Conservation (phyloP, 2,329 filamentous ascomycete genomes). For the Stemphylium vesicarium region DNA sequence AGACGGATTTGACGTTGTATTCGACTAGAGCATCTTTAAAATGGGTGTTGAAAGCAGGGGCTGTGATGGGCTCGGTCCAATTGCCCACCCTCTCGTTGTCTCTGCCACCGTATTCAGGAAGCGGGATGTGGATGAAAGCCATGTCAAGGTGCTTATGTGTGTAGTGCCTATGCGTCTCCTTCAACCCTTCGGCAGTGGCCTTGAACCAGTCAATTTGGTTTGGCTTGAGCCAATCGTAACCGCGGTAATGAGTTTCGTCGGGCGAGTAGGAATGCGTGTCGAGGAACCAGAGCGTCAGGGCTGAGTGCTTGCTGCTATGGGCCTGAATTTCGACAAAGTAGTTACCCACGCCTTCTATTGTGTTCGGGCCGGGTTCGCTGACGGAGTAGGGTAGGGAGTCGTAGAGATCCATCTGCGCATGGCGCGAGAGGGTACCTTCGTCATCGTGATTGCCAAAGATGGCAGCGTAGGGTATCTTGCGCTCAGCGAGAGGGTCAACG, state of each 20-base stretch:
- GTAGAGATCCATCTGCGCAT: constrained; percentile 82
- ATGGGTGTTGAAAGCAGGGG: constrained; percentile 87
- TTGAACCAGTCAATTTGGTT: constrained; percentile 96
- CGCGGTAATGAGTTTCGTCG: constrained; percentile 84
- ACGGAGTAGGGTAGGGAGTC: constrained; percentile 89
- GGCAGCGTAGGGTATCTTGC: constrained; percentile 87
- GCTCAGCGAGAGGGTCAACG: constrained; percentile 80
- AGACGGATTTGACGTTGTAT: constrained; percentile 83
- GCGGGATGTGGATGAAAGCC: constrained; percentile 95
- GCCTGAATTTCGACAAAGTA: constrained; percentile 92
- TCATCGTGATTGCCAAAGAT: constrained; percentile 99
- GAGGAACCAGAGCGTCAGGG: constrained; percentile 90
- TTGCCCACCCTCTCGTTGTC: constrained; percentile 68
- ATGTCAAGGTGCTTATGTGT: constrained; percentile 93
- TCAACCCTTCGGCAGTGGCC: constrained; percentile 73
- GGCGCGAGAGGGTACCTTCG: constrained; percentile 79
- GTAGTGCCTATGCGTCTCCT: constrained; percentile 77
- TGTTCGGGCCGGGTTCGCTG: constrained; percentile 79
- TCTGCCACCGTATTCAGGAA: constrained; percentile 80
- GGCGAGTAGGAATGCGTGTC: constrained; percentile 93
- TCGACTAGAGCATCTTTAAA: constrained; percentile 90
- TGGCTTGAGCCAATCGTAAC: constrained; percentile 96
- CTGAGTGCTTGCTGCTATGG: constrained; percentile 83
- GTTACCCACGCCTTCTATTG: constrained; percentile 90
- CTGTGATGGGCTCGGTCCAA: constrained; percentile 84